Base-by-base conservation (phyloP, 1,139 yeast species). In the Kodamaea sp. region DNA sequence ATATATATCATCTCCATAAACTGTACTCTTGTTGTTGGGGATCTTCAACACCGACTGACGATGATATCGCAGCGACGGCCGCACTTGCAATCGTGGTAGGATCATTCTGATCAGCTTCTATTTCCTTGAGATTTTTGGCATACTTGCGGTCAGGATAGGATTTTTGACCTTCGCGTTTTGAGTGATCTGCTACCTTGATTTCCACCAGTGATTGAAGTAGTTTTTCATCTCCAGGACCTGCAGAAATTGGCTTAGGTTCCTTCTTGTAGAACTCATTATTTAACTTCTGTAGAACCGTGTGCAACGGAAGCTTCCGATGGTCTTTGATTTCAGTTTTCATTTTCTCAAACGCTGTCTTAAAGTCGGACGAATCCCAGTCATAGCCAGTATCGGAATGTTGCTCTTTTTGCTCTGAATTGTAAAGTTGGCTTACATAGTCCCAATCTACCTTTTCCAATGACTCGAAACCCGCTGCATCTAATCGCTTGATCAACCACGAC, bases 401-500 rank as follows among this genome's bases (percentile, higher is more conserved):
- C 3, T 36, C 45, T 21, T 39, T 37, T 18, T 33, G 37, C 28
- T 46, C 50, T 12, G 33, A 41, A 2, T 38, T 34, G 16, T 41
- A 46, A n/a, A 41, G 15, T 15, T 39, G 41, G 7, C 39, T 71
- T 15, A 53, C 34, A 32, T 43, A 53, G 24, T 76, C 74, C 94
- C 94, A 85, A 50, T 83, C 83, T 7, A 82, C 70, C 27, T 70
- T 66, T n/a, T 73, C 73, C 16, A 69, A 61, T 12, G 69, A 63
- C 9, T 68, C 63, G 42, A 63, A 74, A 6, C 70, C 76, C 33
- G 73, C 51, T 46, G 73, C 72, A 50, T 73, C 71, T 33, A 80
- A 45, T 46, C 74, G 64, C 41, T 71, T 64, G 42, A 78, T 49
- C 31, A 85, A 52, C 85, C 92, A 82, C 26, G 72, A 50, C 45